Evolutionary conservation across 495 filamentous ascomycete genomes (phyloP), one percentile per base, ranked within the genome.

Genomic region (Tuber aestivum): DNA sequence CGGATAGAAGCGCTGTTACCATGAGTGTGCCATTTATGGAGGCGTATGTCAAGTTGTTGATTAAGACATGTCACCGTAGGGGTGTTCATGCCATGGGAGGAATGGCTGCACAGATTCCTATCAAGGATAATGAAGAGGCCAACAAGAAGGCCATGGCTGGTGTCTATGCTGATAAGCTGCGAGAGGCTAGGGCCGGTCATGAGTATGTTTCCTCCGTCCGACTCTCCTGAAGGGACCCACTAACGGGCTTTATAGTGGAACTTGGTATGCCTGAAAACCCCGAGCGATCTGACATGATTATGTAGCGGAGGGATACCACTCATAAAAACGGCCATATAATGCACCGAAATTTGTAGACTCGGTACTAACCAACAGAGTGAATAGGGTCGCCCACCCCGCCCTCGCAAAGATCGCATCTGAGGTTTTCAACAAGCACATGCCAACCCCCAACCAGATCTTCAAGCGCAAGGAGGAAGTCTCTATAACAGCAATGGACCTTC

Each of bases 21-120:
- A 99, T 99, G 95, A 97, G 94, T 40, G 93, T 97, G 0, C 95
- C 95, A 3, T 99, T 99, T 87, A 98, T 99, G 95, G 95, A 98
- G 80, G 88, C 95, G 71, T 98, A 99, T 82, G 93, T 97, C 78
- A 94, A 94, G 85, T 89, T 97, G 41, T 90, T 99, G 56, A 97
- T 99, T 86, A 94, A 97, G 87, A 98, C 95, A 72, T 99, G 95
- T 87, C 95, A 99, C 84, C 90, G 90, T 77, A 90, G 95, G 76
- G 93, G 94, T 69, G 96, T 98, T 32, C 96, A 98, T 85, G 95
- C 95, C 71, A 99, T 99, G 95, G 95, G 95, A 79, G 95, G 95
- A 79, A 99, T 99, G 95, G 95, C 96, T 35, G 95, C 95, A 20
- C 96, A 97, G 85, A 99, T 99, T 83, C 95, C 95, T 44, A 96